Conservation (phyloP, 225 moss, liverwort and hornwort species). For the Sphagnum tenellum region DNA sequence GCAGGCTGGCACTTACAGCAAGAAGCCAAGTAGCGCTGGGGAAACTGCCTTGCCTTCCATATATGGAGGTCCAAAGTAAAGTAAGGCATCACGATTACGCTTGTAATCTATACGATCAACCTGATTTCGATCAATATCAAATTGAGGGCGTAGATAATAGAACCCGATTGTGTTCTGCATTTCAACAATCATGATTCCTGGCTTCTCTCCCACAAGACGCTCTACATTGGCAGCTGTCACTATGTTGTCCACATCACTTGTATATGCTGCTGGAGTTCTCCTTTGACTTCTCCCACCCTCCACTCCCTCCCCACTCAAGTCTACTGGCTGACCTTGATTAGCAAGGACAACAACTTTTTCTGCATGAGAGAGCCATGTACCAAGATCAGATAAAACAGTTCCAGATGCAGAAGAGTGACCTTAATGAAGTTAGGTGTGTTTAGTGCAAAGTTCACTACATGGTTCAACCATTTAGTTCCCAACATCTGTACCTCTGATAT, state of each 20-base stretch:
- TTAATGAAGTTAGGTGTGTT: too few relatives aligned
- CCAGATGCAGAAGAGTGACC: too few relatives aligned
- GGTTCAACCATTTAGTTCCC: too few relatives aligned
- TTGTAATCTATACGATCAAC: constrained; percentile 27
- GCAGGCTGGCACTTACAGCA: constrained; percentile 40
- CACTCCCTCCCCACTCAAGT: constrained; percentile 24
- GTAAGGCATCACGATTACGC: constrained; percentile 56
- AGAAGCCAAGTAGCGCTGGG: constrained; percentile 50
- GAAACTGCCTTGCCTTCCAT: constrained; percentile 88
- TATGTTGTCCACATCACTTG: constrained; percentile 81
- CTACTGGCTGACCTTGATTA: constrained; percentile 28
- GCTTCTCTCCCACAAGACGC: constrained; percentile 39
- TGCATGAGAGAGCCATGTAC: constrained; percentile 3
- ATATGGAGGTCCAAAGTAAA: constrained; percentile 61
- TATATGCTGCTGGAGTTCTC: constrained; percentile 44
- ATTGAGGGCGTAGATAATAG: constrained; percentile 61
- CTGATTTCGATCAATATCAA: constrained; percentile 30
- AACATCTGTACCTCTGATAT: too few relatives aligned
- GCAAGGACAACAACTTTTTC: constrained; percentile 73
- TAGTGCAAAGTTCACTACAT: too few relatives aligned
- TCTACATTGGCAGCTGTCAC: constrained; percentile 69
- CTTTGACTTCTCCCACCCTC: constrained; percentile 52
- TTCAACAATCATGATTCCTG: constrained; percentile 49
- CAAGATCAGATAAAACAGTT: too few relatives aligned
- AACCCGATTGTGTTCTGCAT: constrained; percentile 69